Evolutionary conservation across 2,329 filamentous ascomycete species (phyloP).

Genomic region (Elsinoe arachidis): DNA sequence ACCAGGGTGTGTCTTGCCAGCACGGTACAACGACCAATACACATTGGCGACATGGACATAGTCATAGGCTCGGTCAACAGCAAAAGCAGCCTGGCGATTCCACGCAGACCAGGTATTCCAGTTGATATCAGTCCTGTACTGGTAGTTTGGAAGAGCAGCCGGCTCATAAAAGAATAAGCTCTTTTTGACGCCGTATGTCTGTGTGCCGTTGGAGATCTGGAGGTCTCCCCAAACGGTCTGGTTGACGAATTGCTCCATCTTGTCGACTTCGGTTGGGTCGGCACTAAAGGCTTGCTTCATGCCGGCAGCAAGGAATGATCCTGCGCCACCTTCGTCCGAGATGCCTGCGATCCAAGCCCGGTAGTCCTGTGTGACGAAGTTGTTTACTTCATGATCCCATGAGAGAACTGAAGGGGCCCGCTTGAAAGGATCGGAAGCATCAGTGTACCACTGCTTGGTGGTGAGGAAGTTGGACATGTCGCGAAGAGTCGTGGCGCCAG

Average conservation of each 20-base stretch:
- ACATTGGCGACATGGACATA: slow-evolving; percentile 50
- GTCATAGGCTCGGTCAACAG: slow-evolving; percentile 47
- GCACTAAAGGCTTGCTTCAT: slow-evolving; percentile 49
- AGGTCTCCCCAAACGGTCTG: slow-evolving; percentile 44
- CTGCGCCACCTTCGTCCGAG: slow-evolving; percentile 52
- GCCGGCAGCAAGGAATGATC: slow-evolving; percentile 46
- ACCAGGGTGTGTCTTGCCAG: slow-evolving; percentile 41
- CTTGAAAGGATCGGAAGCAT: slow-evolving; percentile 46
- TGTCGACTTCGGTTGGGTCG: slow-evolving; percentile 39
- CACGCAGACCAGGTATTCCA: slow-evolving; percentile 47
- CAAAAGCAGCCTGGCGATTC: slow-evolving; percentile 40
- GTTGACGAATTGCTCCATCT: slow-evolving; percentile 48
- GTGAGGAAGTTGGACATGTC: slow-evolving; percentile 48
- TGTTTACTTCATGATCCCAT: slow-evolving; percentile 38
- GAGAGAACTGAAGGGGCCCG: slow-evolving; percentile 49
- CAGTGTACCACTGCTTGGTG: slow-evolving; percentile 44
- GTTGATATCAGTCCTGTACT: slow-evolving; percentile 37
- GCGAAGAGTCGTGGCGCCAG: slow-evolving; percentile 35
- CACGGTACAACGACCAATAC: slow-evolving; percentile 52
- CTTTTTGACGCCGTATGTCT: slow-evolving; percentile 43
- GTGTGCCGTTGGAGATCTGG: slow-evolving; percentile 28
- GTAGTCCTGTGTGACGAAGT: slow-evolving; percentile 36
- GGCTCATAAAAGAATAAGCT: slow-evolving; percentile 52
- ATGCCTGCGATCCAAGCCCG: slow-evolving; percentile 53
- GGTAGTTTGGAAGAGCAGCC: slow-evolving; percentile 33